Base-by-base conservation (phyloP, 495 filamentous ascomycete species). In the Apiosordaria backusii region DNA sequence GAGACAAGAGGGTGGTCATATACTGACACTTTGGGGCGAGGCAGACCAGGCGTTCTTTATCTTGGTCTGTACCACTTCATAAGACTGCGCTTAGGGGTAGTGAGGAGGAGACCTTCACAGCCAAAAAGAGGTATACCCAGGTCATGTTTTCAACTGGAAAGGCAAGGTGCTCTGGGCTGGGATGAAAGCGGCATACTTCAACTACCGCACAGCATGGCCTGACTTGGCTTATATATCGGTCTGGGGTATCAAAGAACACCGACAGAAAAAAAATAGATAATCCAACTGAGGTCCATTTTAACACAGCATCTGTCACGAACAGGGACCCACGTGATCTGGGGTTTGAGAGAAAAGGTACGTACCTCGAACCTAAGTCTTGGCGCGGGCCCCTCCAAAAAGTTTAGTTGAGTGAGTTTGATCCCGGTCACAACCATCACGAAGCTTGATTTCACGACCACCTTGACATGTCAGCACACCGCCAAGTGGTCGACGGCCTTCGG, bases 401-500 rank as follows among this genome's bases (percentile, higher is more conserved):
- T 45, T 18, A 45, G 9, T 45, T 45, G 35, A 45, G 27, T 4
- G 35, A 29, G 4, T 29, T 29, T 29, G 27, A 45, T 2, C 35
- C 35, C 16, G 13, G 10, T 45, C 35, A 45, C 35, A 7, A 45
- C 35, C 35, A 18, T 15, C 35, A 45, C 6, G 35, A 45, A 45
- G 35, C 35, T 45, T 45, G 35, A 45, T 45, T 45, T 45, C 35
- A 45, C 35, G 35, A 13, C 35, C 35, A 18, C 16, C 9, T 45
- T 45, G 10, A 10, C 35, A 45, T 55, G n/a, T 9, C 52, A 55
- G 25, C 72, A 85, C 85, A 72, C 68, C 75, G 80, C 66, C 70
- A 86, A 35, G 73, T 82, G 29, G 67, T 87, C 52, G 87, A 90
- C 74, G 88, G 85, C 63, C 80, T 90, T 55, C 90, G 86, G 87